phyloP scores from a whole-genome alignment of 495 filamentous ascomycete species.

The Xylaria intraflava region DNA sequence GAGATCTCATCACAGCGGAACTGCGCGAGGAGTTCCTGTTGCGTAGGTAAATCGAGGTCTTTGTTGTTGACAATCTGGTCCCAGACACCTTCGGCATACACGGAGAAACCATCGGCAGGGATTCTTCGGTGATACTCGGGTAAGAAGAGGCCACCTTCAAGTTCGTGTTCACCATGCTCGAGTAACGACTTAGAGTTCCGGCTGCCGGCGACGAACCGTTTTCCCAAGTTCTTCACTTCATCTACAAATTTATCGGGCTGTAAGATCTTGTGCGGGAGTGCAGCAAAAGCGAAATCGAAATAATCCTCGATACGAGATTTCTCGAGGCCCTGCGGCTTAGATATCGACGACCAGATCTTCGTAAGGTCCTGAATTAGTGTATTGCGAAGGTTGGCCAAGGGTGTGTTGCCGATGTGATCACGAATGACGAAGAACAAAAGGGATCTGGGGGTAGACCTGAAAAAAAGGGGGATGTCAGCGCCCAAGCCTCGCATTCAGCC shows the following conservation, averaged over 20 bases:
- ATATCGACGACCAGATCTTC: slow-evolving; percentile 84
- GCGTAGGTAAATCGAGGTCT: slow-evolving; percentile 91
- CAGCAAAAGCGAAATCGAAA: slow-evolving; percentile 96
- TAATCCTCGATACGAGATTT: slow-evolving; percentile 88
- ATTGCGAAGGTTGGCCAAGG: slow-evolving; percentile 76
- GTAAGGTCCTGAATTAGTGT: slow-evolving; percentile 86
- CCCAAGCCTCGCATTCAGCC: neutral
- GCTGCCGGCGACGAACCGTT: slow-evolving; percentile 75
- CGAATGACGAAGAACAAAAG: slow-evolving; percentile 98
- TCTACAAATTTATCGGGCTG: slow-evolving; percentile 86
- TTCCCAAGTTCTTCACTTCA: slow-evolving; percentile 72
- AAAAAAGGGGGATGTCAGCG: slow-evolving; percentile 19
- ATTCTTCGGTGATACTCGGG: slow-evolving; percentile 94
- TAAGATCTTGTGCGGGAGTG: slow-evolving; percentile 91
- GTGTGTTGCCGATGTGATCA: slow-evolving; percentile 88
- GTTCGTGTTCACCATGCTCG: slow-evolving; percentile 57
- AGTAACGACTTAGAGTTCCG: slow-evolving; percentile 51
- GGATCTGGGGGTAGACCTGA: slow-evolving; percentile 78
- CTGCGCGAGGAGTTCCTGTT: slow-evolving; percentile 93
- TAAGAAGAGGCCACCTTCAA: slow-evolving; percentile 72
- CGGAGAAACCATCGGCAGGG: slow-evolving; percentile 87
- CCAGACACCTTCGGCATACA: slow-evolving; percentile 92
- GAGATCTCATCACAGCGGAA: slow-evolving; percentile 97
- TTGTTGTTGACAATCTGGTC: slow-evolving; percentile 98
- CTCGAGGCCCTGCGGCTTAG: slow-evolving; percentile 84